These are phyloP conservation scores for Elsinoe arachidis DNA, from an alignment of 2,329 filamentous ascomycete genomes.

Conservation along the genomic window DNA sequence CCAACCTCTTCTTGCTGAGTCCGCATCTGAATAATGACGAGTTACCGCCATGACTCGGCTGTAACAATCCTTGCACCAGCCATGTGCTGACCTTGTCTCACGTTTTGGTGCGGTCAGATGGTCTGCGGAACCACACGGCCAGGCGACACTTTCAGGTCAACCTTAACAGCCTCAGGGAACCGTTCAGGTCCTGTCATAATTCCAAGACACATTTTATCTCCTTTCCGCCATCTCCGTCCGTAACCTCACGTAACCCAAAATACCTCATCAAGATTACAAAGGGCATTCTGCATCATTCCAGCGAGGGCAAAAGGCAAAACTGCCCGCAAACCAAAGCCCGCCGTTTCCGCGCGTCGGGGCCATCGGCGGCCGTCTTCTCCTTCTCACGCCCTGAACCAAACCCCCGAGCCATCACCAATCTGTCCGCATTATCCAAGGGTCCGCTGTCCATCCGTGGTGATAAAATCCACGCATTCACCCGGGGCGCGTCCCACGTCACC, in stretches of 20 bases:
- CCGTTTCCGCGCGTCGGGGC: neutral
- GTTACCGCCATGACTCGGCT: neutral
- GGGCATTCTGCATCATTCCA: neutral
- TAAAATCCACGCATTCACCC: neutral
- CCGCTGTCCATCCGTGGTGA: neutral
- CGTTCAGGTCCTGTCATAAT: neutral
- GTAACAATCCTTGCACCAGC: neutral
- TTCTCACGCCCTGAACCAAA: neutral
- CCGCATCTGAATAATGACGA: no score
- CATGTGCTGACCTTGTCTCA: slow-evolving; percentile 11
- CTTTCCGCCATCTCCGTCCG: neutral
- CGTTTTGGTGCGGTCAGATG: slow-evolving; percentile 7
- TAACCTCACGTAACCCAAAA: neutral
- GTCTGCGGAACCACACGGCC: neutral
- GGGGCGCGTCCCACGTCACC: neutral
- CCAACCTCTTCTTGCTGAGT: neutral
- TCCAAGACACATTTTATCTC: neutral
- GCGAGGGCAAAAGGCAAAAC: neutral
- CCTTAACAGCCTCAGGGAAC: neutral
- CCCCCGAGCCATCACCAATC: no score
- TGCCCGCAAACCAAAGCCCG: neutral
- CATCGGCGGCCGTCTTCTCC: neutral
- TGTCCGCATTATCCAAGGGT: neutral
- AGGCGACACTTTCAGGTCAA: neutral
- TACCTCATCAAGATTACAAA: neutral